Percentiles rank a stretch among this genome's conserved stretches.
Conservation (phyloP, 371 early-diverging fungal genomes). For the Cokeromyces recurvatus region DNA sequence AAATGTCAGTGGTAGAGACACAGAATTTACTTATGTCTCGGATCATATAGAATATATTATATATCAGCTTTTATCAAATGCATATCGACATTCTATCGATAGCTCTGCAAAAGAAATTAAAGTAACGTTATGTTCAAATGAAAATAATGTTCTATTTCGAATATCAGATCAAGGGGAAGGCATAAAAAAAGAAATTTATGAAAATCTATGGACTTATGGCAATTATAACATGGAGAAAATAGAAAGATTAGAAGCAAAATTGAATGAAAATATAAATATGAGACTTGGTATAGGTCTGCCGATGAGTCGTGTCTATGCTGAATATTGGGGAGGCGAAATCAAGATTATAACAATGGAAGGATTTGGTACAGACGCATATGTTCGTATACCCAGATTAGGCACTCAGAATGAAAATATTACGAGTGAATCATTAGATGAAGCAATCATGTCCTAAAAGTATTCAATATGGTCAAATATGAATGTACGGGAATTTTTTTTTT, state of each 20-base stretch:
- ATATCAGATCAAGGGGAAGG: constrained; percentile 84
- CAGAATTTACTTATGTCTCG: constrained; percentile 76
- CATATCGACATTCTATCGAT: constrained; percentile 43
- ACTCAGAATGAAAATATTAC: constrained; percentile 55
- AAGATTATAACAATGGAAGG: constrained; percentile 67
- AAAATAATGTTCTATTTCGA: constrained; percentile 66
- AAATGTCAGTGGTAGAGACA: constrained; percentile 25
- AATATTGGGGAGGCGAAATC: constrained; percentile 72
- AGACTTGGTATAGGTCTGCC: constrained; percentile 78
- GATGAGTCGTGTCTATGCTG: constrained; percentile 80
- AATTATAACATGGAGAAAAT: constrained; percentile 60
- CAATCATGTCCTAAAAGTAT: too few species aligned
- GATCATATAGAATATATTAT: constrained; percentile 86
- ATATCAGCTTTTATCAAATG: constrained; percentile 77
- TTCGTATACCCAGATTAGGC: constrained; percentile 61
- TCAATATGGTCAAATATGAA: too few species aligned
- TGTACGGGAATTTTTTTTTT: too few species aligned
- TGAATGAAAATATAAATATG: constrained; percentile 45
- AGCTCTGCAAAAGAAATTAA: constrained; percentile 38
- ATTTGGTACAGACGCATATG: constrained; percentile 81
- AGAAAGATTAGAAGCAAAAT: constrained; percentile 51
- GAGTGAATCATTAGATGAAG: constrained; percentile 10
- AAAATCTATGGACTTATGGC: constrained; percentile 70
- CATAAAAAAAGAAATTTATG: constrained; percentile 47
- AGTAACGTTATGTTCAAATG: constrained; percentile 67